Conservation (phyloP, 73 alveolate species). For the Uronychia binucleata region DNA sequence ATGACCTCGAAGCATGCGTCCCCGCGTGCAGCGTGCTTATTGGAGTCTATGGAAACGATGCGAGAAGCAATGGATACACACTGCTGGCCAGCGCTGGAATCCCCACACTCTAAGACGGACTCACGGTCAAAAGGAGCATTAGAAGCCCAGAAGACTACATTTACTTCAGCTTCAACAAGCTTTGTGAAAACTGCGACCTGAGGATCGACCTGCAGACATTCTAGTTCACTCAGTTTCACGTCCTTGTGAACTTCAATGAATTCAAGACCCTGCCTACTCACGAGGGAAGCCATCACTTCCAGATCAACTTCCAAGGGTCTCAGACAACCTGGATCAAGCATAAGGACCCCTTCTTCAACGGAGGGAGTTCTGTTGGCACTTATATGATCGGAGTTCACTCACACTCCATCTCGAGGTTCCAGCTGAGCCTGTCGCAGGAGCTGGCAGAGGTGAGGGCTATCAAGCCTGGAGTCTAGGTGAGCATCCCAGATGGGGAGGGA, state of each 20-base stretch:
- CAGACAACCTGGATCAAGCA: no score
- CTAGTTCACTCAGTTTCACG: neutral
- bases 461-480: no score
- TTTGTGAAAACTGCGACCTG: neutral
- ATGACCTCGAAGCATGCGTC: neutral
- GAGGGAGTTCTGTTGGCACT: constrained; percentile 3
- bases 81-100: neutral
- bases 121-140: neutral
- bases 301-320: neutral
- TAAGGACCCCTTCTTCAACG: no score
- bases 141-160: neutral
- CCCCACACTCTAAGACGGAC: neutral
- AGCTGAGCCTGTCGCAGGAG: no score
- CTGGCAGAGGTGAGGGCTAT: no score
- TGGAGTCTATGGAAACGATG: neutral
- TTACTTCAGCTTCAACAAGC: neutral
- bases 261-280: neutral
- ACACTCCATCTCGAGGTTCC: no score
- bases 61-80: neutral
- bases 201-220: neutral
- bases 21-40: neutral
- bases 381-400: constrained; percentile 17
- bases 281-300: neutral
- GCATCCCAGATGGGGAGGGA: no score
- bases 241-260: no score